Base-by-base conservation (phyloP, 768 basidiomycete genomes). In the Cubamyces lactineus region DNA sequence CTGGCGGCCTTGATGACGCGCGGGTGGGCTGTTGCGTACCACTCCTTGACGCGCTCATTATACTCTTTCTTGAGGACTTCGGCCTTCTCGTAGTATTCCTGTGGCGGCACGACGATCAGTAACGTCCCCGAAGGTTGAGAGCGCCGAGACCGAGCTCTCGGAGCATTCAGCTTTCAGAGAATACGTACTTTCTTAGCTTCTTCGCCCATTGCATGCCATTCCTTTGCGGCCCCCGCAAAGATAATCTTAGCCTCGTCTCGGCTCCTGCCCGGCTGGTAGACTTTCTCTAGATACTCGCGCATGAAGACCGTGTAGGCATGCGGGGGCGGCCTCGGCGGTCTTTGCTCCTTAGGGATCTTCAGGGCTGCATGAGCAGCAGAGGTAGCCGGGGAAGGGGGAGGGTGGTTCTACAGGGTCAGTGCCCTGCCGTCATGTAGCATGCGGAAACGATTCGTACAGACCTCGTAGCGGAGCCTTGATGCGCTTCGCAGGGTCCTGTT, bases 181-280 rank as follows among this genome's bases (percentile, higher is more conserved):
- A 23, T 8, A 57, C 59, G 34, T 12, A 62, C 63, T 60, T 62
- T 23, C 56, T 64, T 64, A 53, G 62, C 53, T 11, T 46, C 46
- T 2, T 64, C 66, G 49, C 28, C 45, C 50, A 67, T 34, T 3
- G 39, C 7, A 21, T 41, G 23, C 61, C 63, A 61, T 13, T 12
- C 21, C 49, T 38, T 8, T 4, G 39, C 19, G 1, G 48, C 15
- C 9, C 30, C 45, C 21, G 9, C 16, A 34, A 59, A 57, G 38
- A 11, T 0, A 1, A 1, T 28, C 26, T 21, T 24, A 2, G 5
- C 17, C 41, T 51, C 41, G 5, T 24, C 40, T 23, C 24, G 6
- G 21, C 19, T 2, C 43, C 8, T 17, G 4, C 12, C 38, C 41
- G 30, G 7, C 15, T n/a, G 15, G 34, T 13, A 23, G 26, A 40